phyloP scores from a whole-genome alignment of 306 rosid species.

The Spatholobus suberectus region DNA sequence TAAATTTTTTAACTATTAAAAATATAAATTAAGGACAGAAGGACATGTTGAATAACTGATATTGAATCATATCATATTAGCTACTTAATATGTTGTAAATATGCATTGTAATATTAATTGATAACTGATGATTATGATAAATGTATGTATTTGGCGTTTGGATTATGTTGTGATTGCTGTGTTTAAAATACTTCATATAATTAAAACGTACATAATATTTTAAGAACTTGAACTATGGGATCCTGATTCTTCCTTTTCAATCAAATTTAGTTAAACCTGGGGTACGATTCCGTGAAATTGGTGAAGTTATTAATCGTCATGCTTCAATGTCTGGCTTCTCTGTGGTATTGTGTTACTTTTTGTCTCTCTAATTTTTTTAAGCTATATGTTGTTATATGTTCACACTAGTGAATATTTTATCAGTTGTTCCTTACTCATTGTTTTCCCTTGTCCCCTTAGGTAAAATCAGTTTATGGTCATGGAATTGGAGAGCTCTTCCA shows the following conservation, averaged over 20 bases:
- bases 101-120: not conserved
- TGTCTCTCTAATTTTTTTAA: not conserved
- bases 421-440: not conserved
- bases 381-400: conserved; percentile 13
- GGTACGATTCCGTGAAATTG: conserved; percentile 86
- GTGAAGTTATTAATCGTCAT: conserved; percentile 88
- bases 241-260: conserved; percentile 35
- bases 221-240: conserved; percentile 26
- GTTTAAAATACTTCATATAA: not conserved
- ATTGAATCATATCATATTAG: not conserved
- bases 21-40: not conserved
- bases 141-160: not conserved
- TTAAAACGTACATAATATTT: not conserved
- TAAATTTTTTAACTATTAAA: not conserved
- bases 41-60: not conserved
- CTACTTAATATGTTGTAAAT: not conserved
- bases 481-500: conserved; percentile 98
- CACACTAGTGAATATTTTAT: not conserved
- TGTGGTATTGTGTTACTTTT: conserved; percentile 64
- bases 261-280: conserved; percentile 82
- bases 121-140: not conserved
- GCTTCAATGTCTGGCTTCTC: conserved; percentile 77
- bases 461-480: conserved; percentile 84
- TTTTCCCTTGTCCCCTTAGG: conserved; percentile 52
- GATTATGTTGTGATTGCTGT: not conserved